A percentile compares a stretch with the other conserved stretches of the same genome.
These are phyloP conservation scores for Alternaria hordeiaustralica DNA, from an alignment of 2,329 filamentous ascomycete species.

Conservation along the genomic window DNA sequence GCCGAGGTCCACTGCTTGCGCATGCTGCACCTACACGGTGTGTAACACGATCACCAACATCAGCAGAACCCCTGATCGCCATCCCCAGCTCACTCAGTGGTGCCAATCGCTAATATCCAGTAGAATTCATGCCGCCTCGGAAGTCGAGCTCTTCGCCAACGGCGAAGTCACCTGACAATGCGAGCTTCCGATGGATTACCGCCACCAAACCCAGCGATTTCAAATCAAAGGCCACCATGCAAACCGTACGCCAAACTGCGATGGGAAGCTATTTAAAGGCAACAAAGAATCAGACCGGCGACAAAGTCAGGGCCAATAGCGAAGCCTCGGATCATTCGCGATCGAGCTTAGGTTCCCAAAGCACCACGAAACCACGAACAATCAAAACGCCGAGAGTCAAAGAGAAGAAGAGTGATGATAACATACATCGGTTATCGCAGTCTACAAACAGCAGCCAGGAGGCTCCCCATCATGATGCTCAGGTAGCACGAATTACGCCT, in stretches of 20 bases:
- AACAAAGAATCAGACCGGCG: constrained; percentile 22
- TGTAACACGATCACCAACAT: background rate
- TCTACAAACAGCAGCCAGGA: constrained; percentile 2
- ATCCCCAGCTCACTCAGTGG: background rate
- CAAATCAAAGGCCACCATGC: constrained; percentile 42
- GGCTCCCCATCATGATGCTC: constrained; percentile 6
- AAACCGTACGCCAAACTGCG: constrained; percentile 43
- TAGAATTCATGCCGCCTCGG: constrained; percentile 11
- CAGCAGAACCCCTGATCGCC: background rate
- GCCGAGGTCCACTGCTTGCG: constrained; percentile 3
- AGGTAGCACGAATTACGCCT: constrained; percentile 7
- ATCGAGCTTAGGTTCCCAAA: constrained; percentile 19
- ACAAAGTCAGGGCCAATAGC: constrained; percentile 17
- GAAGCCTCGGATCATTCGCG: constrained; percentile 26
- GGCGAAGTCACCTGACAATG: constrained; percentile 6
- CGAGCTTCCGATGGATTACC: constrained; percentile 41
- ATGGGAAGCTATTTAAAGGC: constrained; percentile 43
- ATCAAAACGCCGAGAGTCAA: background rate
- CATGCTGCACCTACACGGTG: background rate
- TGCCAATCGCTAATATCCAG: constrained; percentile 7
- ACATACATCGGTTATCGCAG: constrained; percentile 9
- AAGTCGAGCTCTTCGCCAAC: constrained; percentile 22
- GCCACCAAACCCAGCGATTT: constrained; percentile 40
- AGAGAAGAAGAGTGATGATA: background rate
- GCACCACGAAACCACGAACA: constrained; percentile 12